Conservation (phyloP, 129 eudicot species). For the Pulicaria dysenterica region DNA sequence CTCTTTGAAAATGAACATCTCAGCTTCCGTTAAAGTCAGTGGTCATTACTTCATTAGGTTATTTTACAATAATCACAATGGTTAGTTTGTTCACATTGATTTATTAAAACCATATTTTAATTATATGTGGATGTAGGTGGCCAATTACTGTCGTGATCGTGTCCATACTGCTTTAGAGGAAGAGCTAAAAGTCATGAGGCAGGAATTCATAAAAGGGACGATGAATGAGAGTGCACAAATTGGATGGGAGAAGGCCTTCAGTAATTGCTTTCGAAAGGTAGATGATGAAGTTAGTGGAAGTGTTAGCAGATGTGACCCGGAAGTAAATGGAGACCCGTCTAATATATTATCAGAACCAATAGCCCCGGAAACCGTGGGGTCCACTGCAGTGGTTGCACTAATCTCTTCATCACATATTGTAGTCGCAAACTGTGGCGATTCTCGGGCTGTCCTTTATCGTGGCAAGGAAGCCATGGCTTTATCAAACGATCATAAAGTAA, state of each 20-base stretch:
- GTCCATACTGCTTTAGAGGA: slow-evolving; percentile 64
- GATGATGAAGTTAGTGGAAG: slow-evolving; percentile 78
- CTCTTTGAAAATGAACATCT: neutral
- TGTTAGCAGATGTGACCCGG: slow-evolving; percentile 17
- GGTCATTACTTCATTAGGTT: neutral
- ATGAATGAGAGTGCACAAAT: slow-evolving; percentile 47
- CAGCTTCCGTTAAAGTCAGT: neutral
- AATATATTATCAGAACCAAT: slow-evolving; percentile 46
- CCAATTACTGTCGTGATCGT: slow-evolving; percentile 73
- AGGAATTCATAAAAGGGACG: slow-evolving; percentile 44
- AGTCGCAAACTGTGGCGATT: slow-evolving; percentile 87
- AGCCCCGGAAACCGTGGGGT: slow-evolving; percentile 81
- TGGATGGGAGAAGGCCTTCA: slow-evolving; percentile 67
- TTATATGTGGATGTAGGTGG: slow-evolving; percentile 51
- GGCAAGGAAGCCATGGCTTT: slow-evolving; percentile 79
- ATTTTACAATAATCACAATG: neutral
- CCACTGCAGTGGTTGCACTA: slow-evolving; percentile 87
- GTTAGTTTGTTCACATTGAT: neutral
- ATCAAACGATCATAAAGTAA: slow-evolving; percentile 86
- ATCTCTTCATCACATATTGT: slow-evolving; percentile 80
- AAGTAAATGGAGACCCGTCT: slow-evolving; percentile 18
- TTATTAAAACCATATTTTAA: neutral
- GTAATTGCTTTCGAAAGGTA: slow-evolving; percentile 61
- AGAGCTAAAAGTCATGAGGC: slow-evolving; percentile 45
- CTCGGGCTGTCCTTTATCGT: slow-evolving; percentile 91